Conservation (phyloP, 192 early-diverging fungal species). For the Podila epicladia region DNA sequence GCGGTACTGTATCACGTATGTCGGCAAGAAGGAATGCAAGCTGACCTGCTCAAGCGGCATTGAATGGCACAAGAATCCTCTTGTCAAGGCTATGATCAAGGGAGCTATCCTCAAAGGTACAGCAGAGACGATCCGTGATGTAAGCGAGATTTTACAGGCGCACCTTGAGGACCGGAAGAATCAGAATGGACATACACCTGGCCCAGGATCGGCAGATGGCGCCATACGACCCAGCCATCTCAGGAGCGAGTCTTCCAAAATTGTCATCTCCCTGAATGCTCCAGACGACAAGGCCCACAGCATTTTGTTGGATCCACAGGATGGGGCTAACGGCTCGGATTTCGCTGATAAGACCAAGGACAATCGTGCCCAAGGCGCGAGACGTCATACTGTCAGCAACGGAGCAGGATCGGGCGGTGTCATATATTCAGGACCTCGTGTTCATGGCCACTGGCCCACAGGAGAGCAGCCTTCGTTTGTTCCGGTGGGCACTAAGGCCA, state of each 20-base stretch:
- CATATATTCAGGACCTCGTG: constrained; percentile 8
- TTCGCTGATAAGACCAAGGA: constrained; percentile 1
- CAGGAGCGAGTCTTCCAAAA: constrained; percentile 21
- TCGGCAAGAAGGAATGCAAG: constrained; percentile 57
- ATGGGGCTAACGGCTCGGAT: constrained; percentile 7
- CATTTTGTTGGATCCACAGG: constrained; percentile 27
- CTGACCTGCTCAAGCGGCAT: constrained; percentile 65
- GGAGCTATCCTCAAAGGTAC: constrained; percentile 68
- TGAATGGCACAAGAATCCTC: constrained; percentile 73
- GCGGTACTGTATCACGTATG: constrained; percentile 77
- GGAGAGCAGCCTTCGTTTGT: constrained; percentile 25
- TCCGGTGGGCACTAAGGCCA: constrained; percentile 31
- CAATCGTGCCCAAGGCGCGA: constrained; percentile 6
- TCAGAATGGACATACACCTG: neutral
- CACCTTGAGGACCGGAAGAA: constrained; percentile 37
- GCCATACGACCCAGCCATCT: neutral
- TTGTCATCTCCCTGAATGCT: constrained; percentile 38
- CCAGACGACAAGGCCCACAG: constrained; percentile 34
- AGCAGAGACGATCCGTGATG: constrained; percentile 55
- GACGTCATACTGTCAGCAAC: constrained; percentile 44
- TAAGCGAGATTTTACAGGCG: constrained; percentile 58
- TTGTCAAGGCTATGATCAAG: constrained; percentile 77
- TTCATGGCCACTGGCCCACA: constrained; percentile 37
- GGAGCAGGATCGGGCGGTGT: constrained; percentile 17
- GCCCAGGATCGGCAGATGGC: neutral